A percentile compares a stretch with the other conserved stretches of the same genome.
phyloP scores from a whole-genome alignment of 2,329 filamentous ascomycete species.

The Colletotrichum filicis region DNA sequence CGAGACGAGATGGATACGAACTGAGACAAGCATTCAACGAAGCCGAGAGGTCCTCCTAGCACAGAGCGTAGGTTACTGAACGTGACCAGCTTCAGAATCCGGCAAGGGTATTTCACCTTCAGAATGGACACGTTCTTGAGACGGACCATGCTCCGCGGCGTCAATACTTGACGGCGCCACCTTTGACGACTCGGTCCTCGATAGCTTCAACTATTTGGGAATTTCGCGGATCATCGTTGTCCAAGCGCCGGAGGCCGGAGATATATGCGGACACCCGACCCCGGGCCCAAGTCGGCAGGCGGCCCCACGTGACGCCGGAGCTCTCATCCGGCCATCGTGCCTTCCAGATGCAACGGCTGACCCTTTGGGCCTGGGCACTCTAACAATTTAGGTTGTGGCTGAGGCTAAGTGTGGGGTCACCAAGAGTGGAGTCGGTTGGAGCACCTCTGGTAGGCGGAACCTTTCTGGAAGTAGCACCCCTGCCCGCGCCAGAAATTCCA shows the following conservation, averaged over 20 bases:
- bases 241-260: background rate
- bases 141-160: background rate
- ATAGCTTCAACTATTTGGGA: background rate
- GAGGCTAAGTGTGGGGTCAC: conserved; percentile 28
- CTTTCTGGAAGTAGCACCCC: conserved; percentile 31
- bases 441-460: conserved; percentile 18
- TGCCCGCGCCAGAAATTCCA: conserved; percentile 32
- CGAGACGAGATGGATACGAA: background rate
- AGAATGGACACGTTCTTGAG: background rate
- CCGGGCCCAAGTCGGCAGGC: background rate
- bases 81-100: background rate
- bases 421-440: conserved; percentile 9
- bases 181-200: background rate
- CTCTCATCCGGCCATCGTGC: background rate
- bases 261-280: background rate
- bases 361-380: background rate
- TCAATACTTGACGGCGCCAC: background rate
- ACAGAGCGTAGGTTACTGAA: background rate
- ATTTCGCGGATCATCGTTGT: background rate
- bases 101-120: background rate
- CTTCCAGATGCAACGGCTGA: conserved; percentile 4
- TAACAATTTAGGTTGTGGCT: conserved; percentile 36
- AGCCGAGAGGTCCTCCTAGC: too few relatives aligned
- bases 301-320: background rate
- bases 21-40: too few relatives aligned